Conservation (phyloP, 2,329 filamentous ascomycete genomes). For the Fusarium subglutinans region DNA sequence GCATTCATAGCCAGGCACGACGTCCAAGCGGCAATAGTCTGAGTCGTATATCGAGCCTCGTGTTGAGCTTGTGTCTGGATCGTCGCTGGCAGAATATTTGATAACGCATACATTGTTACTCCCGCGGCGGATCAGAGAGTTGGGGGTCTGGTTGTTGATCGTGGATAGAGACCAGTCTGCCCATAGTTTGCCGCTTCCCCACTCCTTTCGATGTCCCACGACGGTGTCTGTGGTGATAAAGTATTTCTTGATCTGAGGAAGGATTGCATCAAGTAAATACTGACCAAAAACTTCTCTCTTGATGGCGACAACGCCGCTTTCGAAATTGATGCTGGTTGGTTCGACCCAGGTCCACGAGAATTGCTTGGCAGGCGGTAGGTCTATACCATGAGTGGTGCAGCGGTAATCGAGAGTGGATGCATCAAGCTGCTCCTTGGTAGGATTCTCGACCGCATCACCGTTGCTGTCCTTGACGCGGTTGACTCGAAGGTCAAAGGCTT, state of each 20-base stretch:
- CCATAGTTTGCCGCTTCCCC: background rate
- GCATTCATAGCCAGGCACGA: background rate
- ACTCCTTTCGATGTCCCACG: background rate
- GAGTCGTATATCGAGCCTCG: fast-evolving
- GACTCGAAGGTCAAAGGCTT: background rate
- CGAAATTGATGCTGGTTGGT: fast-evolving
- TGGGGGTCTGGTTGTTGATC: background rate
- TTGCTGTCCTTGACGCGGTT: background rate
- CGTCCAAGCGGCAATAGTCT: background rate
- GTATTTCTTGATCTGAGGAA: fast-evolving
- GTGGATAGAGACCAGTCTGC: fast-evolving
- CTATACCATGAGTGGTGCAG: background rate
- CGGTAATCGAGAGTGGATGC: background rate
- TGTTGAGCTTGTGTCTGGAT: background rate
- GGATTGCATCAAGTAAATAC: fast-evolving
- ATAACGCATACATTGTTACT: fast-evolving
- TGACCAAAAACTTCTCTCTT: fast-evolving
- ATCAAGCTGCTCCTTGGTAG: background rate
- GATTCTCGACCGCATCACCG: background rate
- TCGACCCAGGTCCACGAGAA: background rate
- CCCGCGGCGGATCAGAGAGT: fast-evolving
- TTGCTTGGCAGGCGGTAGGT: background rate
- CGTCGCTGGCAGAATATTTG: fast-evolving
- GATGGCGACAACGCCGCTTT: background rate
- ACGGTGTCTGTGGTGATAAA: background rate